Conservation (phyloP, 2,329 filamentous ascomycete genomes). For the Incumbomyces lentus region DNA sequence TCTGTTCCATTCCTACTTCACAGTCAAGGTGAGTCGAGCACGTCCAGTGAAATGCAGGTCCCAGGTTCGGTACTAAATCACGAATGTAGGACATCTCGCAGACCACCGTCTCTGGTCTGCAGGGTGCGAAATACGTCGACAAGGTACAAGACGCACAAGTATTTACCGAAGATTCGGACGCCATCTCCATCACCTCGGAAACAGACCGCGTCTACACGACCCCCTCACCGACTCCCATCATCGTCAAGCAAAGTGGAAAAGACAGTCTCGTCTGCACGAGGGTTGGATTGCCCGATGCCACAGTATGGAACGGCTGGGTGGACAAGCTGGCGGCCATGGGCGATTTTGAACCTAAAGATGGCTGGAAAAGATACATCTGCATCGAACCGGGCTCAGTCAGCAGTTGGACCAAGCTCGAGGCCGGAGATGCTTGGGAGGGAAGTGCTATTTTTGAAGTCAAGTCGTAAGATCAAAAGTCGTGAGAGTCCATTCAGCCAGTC, state of each 20-base stretch:
- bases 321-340: constrained; percentile 72
- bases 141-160: constrained; percentile 61
- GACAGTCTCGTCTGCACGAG: constrained; percentile 63
- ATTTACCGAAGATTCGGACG: constrained; percentile 54
- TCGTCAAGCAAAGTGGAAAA: constrained; percentile 53
- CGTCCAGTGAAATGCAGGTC: too few relatives aligned
- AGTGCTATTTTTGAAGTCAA: constrained; percentile 46
- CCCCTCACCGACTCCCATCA: constrained; percentile 42
- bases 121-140: constrained; percentile 67
- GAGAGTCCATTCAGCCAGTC: too few relatives aligned
- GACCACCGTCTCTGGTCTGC: constrained; percentile 63
- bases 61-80: too few relatives aligned
- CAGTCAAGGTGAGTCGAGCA: constrained; percentile 53
- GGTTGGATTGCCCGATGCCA: constrained; percentile 76
- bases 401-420: constrained; percentile 74
- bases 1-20: constrained; percentile 83
- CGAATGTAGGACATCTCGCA: constrained; percentile 65
- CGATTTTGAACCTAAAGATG: constrained; percentile 82
- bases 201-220: constrained; percentile 79
- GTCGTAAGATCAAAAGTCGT: constrained; percentile 17
- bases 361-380: constrained; percentile 88
- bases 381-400: constrained; percentile 80
- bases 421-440: constrained; percentile 59
- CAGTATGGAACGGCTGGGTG: constrained; percentile 95
- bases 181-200: constrained; percentile 63